Conservation (phyloP, 2,329 filamentous ascomycete genomes). For the Raffaelea deltoideospora region DNA sequence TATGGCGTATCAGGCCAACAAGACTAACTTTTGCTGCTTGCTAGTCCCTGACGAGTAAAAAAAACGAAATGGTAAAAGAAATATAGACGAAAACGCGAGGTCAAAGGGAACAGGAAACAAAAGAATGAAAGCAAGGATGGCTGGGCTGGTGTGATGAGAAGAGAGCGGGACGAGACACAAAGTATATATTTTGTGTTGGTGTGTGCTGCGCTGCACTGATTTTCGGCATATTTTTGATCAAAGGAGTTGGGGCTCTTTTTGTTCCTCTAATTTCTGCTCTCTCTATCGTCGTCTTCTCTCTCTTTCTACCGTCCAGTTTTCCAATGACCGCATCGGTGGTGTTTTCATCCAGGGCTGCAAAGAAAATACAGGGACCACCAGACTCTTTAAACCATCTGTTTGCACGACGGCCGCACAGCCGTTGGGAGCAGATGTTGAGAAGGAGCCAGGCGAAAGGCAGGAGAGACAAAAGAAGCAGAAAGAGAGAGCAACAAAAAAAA, state of each 20-base stretch:
- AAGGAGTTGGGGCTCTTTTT: slow-evolving; percentile 31
- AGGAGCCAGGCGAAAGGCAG: slow-evolving; percentile 3
- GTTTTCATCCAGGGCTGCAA: too few species aligned
- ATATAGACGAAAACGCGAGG: too few species aligned
- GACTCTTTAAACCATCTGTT: too few species aligned
- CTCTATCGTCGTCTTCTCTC: too few species aligned
- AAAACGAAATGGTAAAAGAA: too few species aligned
- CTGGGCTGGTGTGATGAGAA: slow-evolving; percentile 7
- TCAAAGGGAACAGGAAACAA: too few species aligned
- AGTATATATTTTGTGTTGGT: too few species aligned
- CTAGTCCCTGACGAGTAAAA: slow-evolving; percentile 82
- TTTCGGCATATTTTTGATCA: slow-evolving; percentile 25
- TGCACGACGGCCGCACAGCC: slow-evolving; percentile 1
- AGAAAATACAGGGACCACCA: too few species aligned
- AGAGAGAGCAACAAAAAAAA: slow-evolving; percentile 4
- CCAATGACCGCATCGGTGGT: too few species aligned
- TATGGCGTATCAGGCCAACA: background rate
- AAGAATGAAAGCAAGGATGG: background rate
- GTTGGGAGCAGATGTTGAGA: background rate
- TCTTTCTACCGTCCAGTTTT: slow-evolving; percentile 17
- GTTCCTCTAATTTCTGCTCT: too few species aligned
- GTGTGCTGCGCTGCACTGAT: slow-evolving; percentile 17
- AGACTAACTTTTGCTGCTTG: background rate
- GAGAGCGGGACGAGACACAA: too few species aligned
- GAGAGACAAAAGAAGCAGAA: slow-evolving; percentile 1